Percentiles rank a stretch among this genome's conserved stretches.
These are phyloP conservation scores for Plenodomus lindquistii DNA, from an alignment of 2,329 filamentous ascomycete species.

Conservation along the genomic window DNA sequence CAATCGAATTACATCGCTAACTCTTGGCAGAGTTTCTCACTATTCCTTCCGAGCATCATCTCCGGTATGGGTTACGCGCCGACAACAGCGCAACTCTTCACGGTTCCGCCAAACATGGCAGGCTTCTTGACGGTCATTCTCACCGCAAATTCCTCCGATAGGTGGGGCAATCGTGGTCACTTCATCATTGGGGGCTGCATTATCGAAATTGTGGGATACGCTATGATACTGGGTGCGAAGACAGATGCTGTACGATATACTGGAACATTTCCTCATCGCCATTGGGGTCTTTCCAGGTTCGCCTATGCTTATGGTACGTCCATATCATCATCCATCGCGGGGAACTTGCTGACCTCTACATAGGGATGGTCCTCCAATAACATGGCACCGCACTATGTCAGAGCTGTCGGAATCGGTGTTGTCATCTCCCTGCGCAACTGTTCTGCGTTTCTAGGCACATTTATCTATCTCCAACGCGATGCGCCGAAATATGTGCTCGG, in stretches of 20 bases:
- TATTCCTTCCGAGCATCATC: conserved; percentile 48
- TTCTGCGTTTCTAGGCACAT: conserved; percentile 56
- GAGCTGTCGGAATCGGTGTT: conserved; percentile 57
- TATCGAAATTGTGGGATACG: conserved; percentile 53
- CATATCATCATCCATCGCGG: too few relatives aligned
- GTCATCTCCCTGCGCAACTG: conserved; percentile 53
- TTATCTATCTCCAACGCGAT: conserved; percentile 55
- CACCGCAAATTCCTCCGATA: conserved; percentile 53
- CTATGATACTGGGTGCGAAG: conserved; percentile 55
- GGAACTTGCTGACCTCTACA: background rate
- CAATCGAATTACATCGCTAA: conserved; percentile 7
- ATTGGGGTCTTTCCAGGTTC: conserved; percentile 49
- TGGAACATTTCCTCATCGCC: conserved; percentile 46
- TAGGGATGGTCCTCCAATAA: conserved; percentile 50
- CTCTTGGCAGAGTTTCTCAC: conserved; percentile 33
- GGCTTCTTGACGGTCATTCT: conserved; percentile 42
- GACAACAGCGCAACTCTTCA: conserved; percentile 43
- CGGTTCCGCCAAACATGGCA: conserved; percentile 50
- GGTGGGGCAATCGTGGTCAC: conserved; percentile 45
- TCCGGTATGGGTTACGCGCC: conserved; percentile 46
- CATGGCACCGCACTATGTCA: conserved; percentile 60
- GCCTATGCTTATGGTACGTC: conserved; percentile 39
- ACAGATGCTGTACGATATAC: conserved; percentile 45
- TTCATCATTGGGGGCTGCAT: conserved; percentile 56
- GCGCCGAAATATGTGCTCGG: conserved; percentile 30